phyloP scores from a whole-genome alignment of 139 green algal genomes.

The Coccomyxa sp. region DNA sequence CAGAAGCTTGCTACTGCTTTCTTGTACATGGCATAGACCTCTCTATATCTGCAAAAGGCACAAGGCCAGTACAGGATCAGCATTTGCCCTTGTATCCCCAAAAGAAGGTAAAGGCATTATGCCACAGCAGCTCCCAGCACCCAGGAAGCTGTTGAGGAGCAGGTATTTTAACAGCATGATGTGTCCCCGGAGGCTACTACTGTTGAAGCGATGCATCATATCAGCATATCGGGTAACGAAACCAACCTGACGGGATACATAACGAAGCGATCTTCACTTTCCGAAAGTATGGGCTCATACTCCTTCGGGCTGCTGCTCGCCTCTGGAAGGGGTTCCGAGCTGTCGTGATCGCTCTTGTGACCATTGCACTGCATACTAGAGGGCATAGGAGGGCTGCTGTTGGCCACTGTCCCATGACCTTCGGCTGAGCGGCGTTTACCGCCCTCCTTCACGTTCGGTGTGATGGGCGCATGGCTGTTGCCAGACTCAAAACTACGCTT shows the following conservation, averaged over 20 bases:
- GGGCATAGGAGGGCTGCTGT: too few species aligned
- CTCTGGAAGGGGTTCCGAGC: too few species aligned
- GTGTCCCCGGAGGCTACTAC: too few species aligned
- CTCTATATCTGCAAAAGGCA: constrained; percentile 24
- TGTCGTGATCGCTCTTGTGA: too few species aligned
- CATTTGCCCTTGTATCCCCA: background rate
- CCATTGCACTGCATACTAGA: too few species aligned
- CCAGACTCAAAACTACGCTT: too few species aligned
- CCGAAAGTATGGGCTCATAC: constrained; percentile 19
- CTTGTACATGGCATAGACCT: constrained; percentile 72
- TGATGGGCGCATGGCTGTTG: too few species aligned
- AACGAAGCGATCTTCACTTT: constrained; percentile 25
- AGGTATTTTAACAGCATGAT: background rate
- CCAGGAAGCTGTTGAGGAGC: background rate
- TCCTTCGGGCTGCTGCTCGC: too few species aligned
- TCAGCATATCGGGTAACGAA: background rate
- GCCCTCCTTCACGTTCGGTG: too few species aligned
- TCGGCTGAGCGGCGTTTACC: too few species aligned
- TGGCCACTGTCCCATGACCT: too few species aligned
- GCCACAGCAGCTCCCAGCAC: background rate
- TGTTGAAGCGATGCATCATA: too few species aligned
- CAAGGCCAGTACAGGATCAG: background rate
- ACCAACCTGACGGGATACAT: constrained; percentile 34
- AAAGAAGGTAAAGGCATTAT: background rate
- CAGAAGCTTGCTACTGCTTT: constrained; percentile 70